Evolutionary conservation across 1,284 basidiomycete species (phyloP).

Genomic region (Afroboletus lepidellus): DNA sequence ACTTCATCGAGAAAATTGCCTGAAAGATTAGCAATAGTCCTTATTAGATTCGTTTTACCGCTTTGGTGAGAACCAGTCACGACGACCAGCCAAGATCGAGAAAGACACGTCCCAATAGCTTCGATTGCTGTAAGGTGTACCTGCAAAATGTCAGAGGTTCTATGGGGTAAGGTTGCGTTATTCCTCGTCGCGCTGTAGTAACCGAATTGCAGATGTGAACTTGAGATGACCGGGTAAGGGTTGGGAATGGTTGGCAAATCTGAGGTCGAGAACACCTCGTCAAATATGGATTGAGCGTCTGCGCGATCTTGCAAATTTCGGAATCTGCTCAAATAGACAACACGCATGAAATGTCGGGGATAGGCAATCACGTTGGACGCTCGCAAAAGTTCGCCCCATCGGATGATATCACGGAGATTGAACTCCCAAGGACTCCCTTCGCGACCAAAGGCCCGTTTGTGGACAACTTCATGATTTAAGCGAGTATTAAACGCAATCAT

Average conservation of each 20-base stretch:
- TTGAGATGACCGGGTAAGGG: conserved; percentile 40
- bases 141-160: conserved; percentile 56
- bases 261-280: conserved; percentile 52
- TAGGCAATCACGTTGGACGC: conserved; percentile 46
- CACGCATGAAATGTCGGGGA: conserved; percentile 46
- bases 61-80: conserved; percentile 73
- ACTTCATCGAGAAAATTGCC: conserved; percentile 76
- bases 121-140: conserved; percentile 71
- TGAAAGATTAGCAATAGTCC: conserved; percentile 67
- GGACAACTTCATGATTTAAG: conserved; percentile 71
- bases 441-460: conserved; percentile 71
- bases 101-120: conserved; percentile 73
- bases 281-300: conserved; percentile 63
- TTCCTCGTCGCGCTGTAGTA: conserved; percentile 54
- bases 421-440: conserved; percentile 98
- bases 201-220: conserved; percentile 74
- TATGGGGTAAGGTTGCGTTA: conserved; percentile 39
- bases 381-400: conserved; percentile 77
- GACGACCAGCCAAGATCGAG: conserved; percentile 86
- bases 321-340: conserved; percentile 87
- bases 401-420: conserved; percentile 92
- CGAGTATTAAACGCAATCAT: conserved; percentile 88
- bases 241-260: conserved; percentile 16
- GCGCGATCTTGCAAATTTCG: conserved; percentile 67
- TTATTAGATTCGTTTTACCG: conserved; percentile 83